phyloP scores from a whole-genome alignment of 305 asterid genomes.

The Solanum chacoense region DNA sequence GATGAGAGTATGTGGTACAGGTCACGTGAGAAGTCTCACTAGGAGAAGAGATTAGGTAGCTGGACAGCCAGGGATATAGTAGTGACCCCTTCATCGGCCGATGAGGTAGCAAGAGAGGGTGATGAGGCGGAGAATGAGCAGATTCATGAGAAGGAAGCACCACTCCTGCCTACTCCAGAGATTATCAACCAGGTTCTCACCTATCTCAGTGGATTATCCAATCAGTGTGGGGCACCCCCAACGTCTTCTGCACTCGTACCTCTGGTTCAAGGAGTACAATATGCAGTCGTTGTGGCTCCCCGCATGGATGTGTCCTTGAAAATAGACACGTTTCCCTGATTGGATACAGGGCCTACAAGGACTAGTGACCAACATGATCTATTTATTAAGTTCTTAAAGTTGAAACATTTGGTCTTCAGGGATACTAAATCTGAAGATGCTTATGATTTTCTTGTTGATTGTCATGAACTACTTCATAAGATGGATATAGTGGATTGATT shows the following conservation, averaged over 20 bases:
- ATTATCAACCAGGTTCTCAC: neutral
- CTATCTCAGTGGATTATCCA: neutral
- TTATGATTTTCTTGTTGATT: neutral
- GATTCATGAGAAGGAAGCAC: neutral
- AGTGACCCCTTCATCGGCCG: neutral
- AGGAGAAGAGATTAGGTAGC: neutral
- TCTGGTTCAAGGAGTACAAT: neutral
- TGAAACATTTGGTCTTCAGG: neutral
- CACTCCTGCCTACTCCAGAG: neutral
- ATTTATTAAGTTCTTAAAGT: neutral
- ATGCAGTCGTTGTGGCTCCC: neutral
- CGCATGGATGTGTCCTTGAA: neutral
- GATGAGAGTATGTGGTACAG: neutral
- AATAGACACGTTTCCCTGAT: neutral
- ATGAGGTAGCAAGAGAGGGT: neutral
- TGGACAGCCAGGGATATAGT: neutral
- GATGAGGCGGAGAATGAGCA: neutral
- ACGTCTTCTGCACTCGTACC: neutral
- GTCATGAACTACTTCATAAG: neutral
- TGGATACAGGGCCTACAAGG: neutral
- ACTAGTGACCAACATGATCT: neutral
- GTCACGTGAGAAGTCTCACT: neutral
- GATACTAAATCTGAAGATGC: neutral
- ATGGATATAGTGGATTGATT: neutral
- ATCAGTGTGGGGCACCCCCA: neutral